Conservation (phyloP, 1,139 yeast genomes). For the Magnusiomyces tetraspermus region DNA sequence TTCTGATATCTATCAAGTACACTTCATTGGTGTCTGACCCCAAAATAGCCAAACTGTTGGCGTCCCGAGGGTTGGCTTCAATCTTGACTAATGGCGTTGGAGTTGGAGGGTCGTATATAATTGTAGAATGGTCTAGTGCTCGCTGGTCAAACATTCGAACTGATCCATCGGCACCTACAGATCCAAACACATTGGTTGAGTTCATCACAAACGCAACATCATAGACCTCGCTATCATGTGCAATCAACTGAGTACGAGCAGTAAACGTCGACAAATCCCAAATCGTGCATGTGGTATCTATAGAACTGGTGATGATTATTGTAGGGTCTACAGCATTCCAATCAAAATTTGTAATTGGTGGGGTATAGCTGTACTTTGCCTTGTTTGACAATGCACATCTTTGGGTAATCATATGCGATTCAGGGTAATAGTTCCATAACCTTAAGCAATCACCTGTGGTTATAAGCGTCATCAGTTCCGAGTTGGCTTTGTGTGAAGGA, state of each 20-base stretch:
- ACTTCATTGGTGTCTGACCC: slow-evolving; percentile 62
- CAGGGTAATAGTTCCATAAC: slow-evolving; percentile 46
- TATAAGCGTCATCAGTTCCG: slow-evolving; percentile 39
- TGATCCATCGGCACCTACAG: slow-evolving; percentile 94
- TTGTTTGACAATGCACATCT: slow-evolving; percentile 37
- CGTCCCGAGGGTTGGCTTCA: slow-evolving; percentile 69
- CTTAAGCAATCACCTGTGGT: slow-evolving; percentile 66
- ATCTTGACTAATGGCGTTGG: slow-evolving; percentile 62
- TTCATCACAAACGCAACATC: slow-evolving; percentile 80
- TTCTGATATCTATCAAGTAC: slow-evolving; percentile 70
- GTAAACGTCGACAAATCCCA: slow-evolving; percentile 79
- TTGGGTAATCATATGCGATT: slow-evolving; percentile 34
- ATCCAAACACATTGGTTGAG: slow-evolving; percentile 72
- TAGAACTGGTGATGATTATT: slow-evolving; percentile 71
- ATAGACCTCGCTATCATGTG: slow-evolving; percentile 91
- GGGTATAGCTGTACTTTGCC: slow-evolving; percentile 34
- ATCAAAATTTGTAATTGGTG: slow-evolving; percentile 76
- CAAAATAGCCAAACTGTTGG: slow-evolving; percentile 73
- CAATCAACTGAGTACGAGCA: slow-evolving; percentile 88
- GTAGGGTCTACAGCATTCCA: slow-evolving; percentile 75
- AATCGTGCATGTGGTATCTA: slow-evolving; percentile 93
- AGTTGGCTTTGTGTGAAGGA: slow-evolving; percentile 13
- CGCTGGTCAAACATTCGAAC: slow-evolving; percentile 86
- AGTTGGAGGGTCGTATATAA: slow-evolving; percentile 65
- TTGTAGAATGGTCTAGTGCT: slow-evolving; percentile 86